Percentiles rank a stretch among this genome's conserved stretches.
These are phyloP conservation scores for Myrica gale DNA, from an alignment of 306 rosid species.

Conservation along the genomic window DNA sequence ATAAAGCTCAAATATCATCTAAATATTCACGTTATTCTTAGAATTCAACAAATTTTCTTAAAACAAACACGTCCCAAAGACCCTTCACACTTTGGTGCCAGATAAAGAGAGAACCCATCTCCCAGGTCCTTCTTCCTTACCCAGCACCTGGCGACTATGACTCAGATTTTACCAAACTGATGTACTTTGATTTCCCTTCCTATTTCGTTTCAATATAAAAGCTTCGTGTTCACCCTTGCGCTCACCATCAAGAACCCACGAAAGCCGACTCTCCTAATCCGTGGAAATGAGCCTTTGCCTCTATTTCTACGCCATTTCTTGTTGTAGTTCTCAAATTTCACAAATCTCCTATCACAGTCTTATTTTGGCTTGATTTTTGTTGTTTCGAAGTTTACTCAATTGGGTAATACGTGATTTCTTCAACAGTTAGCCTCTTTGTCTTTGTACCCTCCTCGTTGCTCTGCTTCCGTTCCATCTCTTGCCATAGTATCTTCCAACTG, in stretches of 20 bases:
- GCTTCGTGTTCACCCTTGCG: too few relatives aligned
- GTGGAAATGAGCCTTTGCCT: not conserved
- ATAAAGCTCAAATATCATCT: too few relatives aligned
- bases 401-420: not conserved
- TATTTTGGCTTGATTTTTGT: slow-evolving; percentile 3
- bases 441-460: not conserved
- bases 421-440: not conserved
- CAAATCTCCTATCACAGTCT: not conserved
- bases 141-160: too few relatives aligned
- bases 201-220: too few relatives aligned
- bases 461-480: not conserved
- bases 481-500: not conserved
- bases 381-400: not conserved
- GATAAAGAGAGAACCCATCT: too few relatives aligned
- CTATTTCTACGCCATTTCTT: slow-evolving; percentile 5
- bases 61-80: too few relatives aligned
- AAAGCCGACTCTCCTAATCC: not conserved
- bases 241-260: not conserved
- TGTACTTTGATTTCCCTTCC: too few relatives aligned
- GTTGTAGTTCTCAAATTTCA: not conserved
- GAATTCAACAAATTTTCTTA: too few relatives aligned
- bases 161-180: too few relatives aligned
- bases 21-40: too few relatives aligned
- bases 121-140: too few relatives aligned
- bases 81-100: too few relatives aligned